Base-by-base conservation (phyloP, 1,139 yeast species). In the Lodderomyces metapsilosis region DNA sequence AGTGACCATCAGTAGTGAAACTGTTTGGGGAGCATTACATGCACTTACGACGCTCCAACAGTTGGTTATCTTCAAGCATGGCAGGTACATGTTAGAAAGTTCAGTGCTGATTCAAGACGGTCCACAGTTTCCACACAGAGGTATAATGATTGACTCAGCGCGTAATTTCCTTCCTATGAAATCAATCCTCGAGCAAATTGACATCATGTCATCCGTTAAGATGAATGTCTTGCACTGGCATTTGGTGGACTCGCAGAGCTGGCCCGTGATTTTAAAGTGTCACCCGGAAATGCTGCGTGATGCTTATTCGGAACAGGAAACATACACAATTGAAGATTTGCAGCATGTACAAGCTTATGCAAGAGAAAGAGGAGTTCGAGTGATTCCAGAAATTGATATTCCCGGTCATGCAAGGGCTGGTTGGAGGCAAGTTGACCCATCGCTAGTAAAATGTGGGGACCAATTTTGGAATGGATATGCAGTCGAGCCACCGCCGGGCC, bases 371-470 rank as follows among this genome's bases (percentile, higher is more conserved):
- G 79, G 78, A 11, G 66, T 74, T 4, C 57, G 78, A 38, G 61
- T 74, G 5, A 52, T 74, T 32, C 78, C 79, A 2, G 80, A 74
- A 49, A 52, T 74, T 15, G 80, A 74, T 45, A 53, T 71, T 58
- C 79, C 79, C 1, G 78, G 76, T 2, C 80, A 74, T 52, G 59
- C 76, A 8, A 58, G 67, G 30, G 66, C 76, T 10, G 79, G 79
- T 2, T 74, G 74, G 71, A 52, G 52, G 32, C 62, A 58, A 42
- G 55, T 70, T 15, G 66, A 69, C 44, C 59, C 67, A 1, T 53
- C 55, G 8, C 47, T 71, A 24, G 57, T 72, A 15, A 58, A 65
- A 9, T 71, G 77, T 55, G 64, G 58, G 2, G 52, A 55, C 38
- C 64, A 58, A 38, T 56, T 49, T 18, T 54, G 55, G 54, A 51